Evolutionary conservation across 2,329 filamentous ascomycete genomes (phyloP), one percentile per base, ranked within the genome.

Genomic region (Stagonosporopsis vannaccii): DNA sequence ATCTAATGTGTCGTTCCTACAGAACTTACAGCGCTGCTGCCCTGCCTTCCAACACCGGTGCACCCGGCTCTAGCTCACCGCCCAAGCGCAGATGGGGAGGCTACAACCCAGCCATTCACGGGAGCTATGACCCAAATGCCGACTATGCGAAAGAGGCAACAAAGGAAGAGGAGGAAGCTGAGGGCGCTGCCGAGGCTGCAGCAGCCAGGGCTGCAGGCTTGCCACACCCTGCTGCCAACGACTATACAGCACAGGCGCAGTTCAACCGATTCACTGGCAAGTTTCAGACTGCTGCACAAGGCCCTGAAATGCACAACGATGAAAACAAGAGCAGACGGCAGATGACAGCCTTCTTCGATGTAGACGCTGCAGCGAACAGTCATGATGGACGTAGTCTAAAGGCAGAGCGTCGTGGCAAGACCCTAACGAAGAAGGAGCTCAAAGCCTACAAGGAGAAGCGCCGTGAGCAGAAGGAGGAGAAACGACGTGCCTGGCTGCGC

Each of bases 31-130:
- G 60, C 20, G 68, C 74, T 25, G 64, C 77, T 47, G 62, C 73
- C 6, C 51, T 63, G 43, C 57, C 68, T 59, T 61, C 66, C 66
- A 63, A 61, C 52, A 61, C 67, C 54, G 71, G 66, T 33, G 69
- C 70, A n/a, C 72, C 72, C 35, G 70, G 68, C 47, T 69, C 72
- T 49, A 67, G 69, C 43, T 68, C 69, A 51, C 69, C 68, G 26
- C 73, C 72, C 22, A 59, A 72, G 72, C 69, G 64, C 64, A 78
- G 51, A 78, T 85, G 20, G 84, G 88, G 89, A 56, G 92, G 94
- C 59, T 99, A 99, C 79, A 97, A 98, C 73, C 95, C 95, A 1
- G 90, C 92, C 22, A 94, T 99, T 41, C 95, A 99, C 75, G 95
- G 95, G 66, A 90, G 93, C 79, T 99, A 97, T 80, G 95, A 99